phyloP scores from a whole-genome alignment of 192 early-diverging fungal species.

The Bifiguratus adelaidae region DNA sequence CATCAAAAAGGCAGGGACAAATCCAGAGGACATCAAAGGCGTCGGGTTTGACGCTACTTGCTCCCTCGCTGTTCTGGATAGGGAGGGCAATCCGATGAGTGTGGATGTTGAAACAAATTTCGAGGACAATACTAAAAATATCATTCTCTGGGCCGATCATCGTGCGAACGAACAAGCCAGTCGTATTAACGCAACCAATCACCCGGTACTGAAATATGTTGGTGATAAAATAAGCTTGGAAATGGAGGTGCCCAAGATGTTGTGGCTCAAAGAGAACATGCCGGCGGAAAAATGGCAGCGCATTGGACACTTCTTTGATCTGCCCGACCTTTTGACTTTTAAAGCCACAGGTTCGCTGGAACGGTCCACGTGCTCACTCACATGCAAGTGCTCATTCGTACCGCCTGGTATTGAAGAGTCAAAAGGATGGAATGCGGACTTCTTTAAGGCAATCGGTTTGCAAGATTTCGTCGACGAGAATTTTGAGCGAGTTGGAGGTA shows the following conservation, averaged over 20 bases:
- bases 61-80: slow-evolving; percentile 48
- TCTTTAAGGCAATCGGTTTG: slow-evolving; percentile 42
- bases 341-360: slow-evolving; percentile 41
- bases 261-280: slow-evolving; percentile 56
- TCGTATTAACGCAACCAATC: slow-evolving; percentile 42
- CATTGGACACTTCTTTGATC: slow-evolving; percentile 49
- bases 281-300: slow-evolving; percentile 26
- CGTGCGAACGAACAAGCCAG: slow-evolving; percentile 49
- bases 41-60: slow-evolving; percentile 77
- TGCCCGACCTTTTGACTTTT: slow-evolving; percentile 64
- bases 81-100: slow-evolving; percentile 28
- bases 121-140: slow-evolving; percentile 39
- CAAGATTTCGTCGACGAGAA: slow-evolving; percentile 31
- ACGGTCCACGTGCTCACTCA: slow-evolving; percentile 50
- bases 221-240: slow-evolving; percentile 60
- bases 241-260: slow-evolving; percentile 69
- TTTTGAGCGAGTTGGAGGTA: slow-evolving; percentile 29
- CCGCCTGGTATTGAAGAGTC: slow-evolving; percentile 11
- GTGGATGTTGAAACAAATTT: slow-evolving; percentile 31
- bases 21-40: slow-evolving; percentile 31
- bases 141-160: slow-evolving; percentile 67
- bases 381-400: slow-evolving; percentile 58
- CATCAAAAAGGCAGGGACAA: slow-evolving; percentile 14
- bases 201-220: slow-evolving; percentile 44
- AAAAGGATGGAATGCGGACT: slow-evolving; percentile 44